Conservation (phyloP, 805 yeast species). For the Saccharomycopsis javanensis region DNA sequence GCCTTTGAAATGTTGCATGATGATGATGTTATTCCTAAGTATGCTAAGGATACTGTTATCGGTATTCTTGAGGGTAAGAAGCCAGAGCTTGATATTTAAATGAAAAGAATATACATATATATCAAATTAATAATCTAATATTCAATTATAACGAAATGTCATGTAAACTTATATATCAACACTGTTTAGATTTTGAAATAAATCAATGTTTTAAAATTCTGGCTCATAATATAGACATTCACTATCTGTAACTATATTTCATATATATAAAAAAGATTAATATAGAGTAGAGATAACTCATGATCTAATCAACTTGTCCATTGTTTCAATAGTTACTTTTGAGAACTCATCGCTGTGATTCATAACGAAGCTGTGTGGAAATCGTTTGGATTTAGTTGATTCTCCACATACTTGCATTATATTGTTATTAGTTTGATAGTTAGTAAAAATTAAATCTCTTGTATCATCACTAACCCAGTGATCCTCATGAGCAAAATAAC, state of each 20-base stretch:
- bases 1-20: slow-evolving; percentile 47
- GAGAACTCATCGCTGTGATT: slow-evolving; percentile 14
- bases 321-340: slow-evolving; percentile 3
- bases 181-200: no score
- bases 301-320: neutral
- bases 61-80: slow-evolving; percentile 40
- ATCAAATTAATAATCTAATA: neutral
- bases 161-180: neutral
- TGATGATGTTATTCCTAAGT: slow-evolving; percentile 42
- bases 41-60: slow-evolving; percentile 38
- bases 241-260: no score
- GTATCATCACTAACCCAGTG: slow-evolving; percentile 54
- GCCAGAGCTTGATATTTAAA: slow-evolving; percentile 17
- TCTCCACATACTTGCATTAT: slow-evolving; percentile 9
- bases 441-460: slow-evolving; percentile 25
- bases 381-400: slow-evolving; percentile 3
- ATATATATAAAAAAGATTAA: neutral
- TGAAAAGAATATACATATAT: neutral
- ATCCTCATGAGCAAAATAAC: slow-evolving; percentile 48
- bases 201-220: no score
- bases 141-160: neutral
- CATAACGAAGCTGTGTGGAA: slow-evolving; percentile 18
- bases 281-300: neutral
- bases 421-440: slow-evolving; percentile 4
- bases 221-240: no score